Conservation (phyloP, 2,329 filamentous ascomycete genomes). For the Cryphonectria radicalis region DNA sequence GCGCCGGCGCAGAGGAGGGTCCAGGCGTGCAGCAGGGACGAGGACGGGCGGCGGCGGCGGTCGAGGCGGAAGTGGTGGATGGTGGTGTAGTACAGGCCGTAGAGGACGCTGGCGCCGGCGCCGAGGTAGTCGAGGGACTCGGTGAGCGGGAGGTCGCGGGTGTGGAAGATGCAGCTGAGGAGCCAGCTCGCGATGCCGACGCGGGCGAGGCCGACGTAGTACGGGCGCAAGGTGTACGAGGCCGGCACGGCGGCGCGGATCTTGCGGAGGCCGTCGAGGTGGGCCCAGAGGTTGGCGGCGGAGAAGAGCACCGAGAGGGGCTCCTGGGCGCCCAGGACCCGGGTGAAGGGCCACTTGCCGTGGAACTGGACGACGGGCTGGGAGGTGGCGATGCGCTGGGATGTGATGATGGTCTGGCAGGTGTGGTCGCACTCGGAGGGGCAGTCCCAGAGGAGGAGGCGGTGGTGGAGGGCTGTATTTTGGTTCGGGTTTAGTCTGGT, state of each 20-base stretch:
- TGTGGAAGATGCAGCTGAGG: slow-evolving; percentile 91
- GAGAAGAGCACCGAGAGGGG: slow-evolving; percentile 93
- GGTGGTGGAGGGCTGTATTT: slow-evolving; percentile 74
- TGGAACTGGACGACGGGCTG: slow-evolving; percentile 87
- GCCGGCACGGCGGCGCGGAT: slow-evolving; percentile 72
- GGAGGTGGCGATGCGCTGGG: slow-evolving; percentile 66
- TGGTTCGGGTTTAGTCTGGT: neutral
- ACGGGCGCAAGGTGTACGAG: slow-evolving; percentile 75
- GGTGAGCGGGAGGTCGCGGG: slow-evolving; percentile 80
- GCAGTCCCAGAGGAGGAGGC: slow-evolving; percentile 90
- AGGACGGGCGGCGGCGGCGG: slow-evolving; percentile 44
- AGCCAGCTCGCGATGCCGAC: slow-evolving; percentile 84
- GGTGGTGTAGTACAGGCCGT: slow-evolving; percentile 84
- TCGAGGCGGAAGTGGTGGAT: slow-evolving; percentile 86
- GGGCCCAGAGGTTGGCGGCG: slow-evolving; percentile 86
- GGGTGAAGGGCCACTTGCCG: slow-evolving; percentile 97
- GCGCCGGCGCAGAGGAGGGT: slow-evolving; percentile 71
- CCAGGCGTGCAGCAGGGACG: slow-evolving; percentile 70
- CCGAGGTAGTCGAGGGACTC: slow-evolving; percentile 97
- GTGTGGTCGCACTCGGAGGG: slow-evolving; percentile 95
- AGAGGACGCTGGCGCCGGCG: slow-evolving; percentile 86
- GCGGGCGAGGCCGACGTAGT: slow-evolving; percentile 80
- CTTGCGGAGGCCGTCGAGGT: slow-evolving; percentile 75
- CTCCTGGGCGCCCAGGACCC: slow-evolving; percentile 91
- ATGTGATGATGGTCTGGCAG: slow-evolving; percentile 91